A percentile compares a stretch with the other conserved stretches of the same genome.
phyloP scores from a whole-genome alignment of 352 stramenopile genomes.

The Globisporangium emineosum region DNA sequence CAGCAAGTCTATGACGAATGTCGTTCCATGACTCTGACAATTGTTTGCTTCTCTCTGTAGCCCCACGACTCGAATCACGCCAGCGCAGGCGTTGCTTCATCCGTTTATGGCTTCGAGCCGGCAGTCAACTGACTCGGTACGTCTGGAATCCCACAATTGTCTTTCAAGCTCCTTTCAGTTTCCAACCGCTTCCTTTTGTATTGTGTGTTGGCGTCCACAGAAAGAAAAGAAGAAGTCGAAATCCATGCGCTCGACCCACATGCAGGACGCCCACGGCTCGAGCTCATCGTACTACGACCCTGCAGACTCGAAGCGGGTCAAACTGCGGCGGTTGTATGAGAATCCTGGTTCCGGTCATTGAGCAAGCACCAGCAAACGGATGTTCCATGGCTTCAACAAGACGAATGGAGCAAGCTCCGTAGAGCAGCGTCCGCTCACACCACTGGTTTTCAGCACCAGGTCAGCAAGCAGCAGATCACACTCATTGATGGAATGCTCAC shows the following conservation, averaged over 20 bases:
- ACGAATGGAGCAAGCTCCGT: not conserved
- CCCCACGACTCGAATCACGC: constrained; percentile 88
- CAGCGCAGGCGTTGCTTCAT: constrained; percentile 91
- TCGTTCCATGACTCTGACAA: not conserved
- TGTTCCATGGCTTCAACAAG: not conserved
- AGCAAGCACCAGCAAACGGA: constrained; percentile 3
- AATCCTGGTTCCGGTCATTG: constrained; percentile 39
- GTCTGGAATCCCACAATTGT: not conserved
- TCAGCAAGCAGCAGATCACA: not conserved
- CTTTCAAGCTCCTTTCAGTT: not conserved
- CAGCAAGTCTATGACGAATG: not conserved
- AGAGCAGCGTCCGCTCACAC: not conserved
- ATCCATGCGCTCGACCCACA: constrained; percentile 39
- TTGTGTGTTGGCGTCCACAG: constrained; percentile 22
- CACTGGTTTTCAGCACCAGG: not conserved
- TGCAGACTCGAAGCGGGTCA: constrained; percentile 27
- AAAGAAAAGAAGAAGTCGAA: constrained; percentile 44
- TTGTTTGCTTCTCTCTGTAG: constrained; percentile 22
- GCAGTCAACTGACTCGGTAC: constrained; percentile 36
- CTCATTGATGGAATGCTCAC: not conserved
- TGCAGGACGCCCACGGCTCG: constrained; percentile 24
- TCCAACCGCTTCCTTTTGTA: too few relatives aligned
- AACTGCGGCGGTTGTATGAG: constrained; percentile 45
- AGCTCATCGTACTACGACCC: constrained; percentile 15
- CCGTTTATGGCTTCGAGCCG: constrained; percentile 84